These are phyloP conservation scores for Betula pendula DNA, from an alignment of 306 rosid genomes.

Conservation along the genomic window DNA sequence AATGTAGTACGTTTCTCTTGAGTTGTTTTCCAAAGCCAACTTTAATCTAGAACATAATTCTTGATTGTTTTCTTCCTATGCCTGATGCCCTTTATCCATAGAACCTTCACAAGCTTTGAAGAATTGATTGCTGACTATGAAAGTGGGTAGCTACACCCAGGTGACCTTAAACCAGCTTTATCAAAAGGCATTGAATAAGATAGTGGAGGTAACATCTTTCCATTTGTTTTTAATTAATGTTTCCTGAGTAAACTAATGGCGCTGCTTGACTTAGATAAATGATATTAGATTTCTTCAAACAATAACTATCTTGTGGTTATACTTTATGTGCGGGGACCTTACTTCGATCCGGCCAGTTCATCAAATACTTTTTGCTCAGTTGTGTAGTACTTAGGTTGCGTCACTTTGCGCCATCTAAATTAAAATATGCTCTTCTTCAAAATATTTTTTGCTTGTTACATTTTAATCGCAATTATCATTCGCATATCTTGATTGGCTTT, in stretches of 20 bases:
- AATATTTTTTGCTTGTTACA: too few relatives aligned
- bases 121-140: conserved; percentile 61
- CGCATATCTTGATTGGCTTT: neutral
- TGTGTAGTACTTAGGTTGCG: neutral
- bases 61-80: conserved; percentile 10
- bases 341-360: neutral
- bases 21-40: conserved; percentile 4
- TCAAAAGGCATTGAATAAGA: conserved; percentile 71
- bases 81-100: conserved; percentile 22
- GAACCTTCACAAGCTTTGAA: conserved; percentile 60
- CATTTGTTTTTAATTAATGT: conserved; percentile 15
- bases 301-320: neutral
- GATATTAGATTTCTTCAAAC: neutral
- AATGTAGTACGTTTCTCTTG: neutral
- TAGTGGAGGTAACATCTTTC: conserved; percentile 61
- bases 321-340: neutral
- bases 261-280: too few relatives aligned
- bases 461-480: neutral
- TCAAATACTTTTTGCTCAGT: neutral
- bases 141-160: conserved; percentile 73
- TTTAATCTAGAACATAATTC: conserved; percentile 11
- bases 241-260: too few relatives aligned
- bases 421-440: too few relatives aligned
- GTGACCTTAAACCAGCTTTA: conserved; percentile 74
- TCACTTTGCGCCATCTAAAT: too few relatives aligned